These are phyloP conservation scores for Chamaecyparis obtusa DNA, from an alignment of 75 land plant genomes.

Conservation along the genomic window DNA sequence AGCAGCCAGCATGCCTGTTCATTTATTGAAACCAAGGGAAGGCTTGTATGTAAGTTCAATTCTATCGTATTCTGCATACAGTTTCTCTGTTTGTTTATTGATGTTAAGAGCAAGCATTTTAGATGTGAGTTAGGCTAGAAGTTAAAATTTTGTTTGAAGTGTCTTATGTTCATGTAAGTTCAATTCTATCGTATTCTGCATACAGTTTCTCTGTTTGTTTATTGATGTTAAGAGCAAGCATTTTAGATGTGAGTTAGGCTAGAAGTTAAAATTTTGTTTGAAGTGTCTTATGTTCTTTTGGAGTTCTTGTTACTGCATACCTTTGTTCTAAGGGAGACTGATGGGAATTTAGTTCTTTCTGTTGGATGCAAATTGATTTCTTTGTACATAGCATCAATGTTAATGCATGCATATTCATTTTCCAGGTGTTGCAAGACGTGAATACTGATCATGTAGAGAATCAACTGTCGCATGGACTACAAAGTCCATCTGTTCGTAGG, in stretches of 20 bases:
- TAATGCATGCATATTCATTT: constrained; percentile 1
- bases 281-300: neutral
- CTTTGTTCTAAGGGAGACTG: neutral
- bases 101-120: neutral
- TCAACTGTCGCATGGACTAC: neutral
- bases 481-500: constrained; percentile 8
- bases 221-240: neutral
- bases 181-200: too few relatives aligned
- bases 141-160: neutral
- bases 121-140: neutral
- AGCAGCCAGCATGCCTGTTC: neutral
- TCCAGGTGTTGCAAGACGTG: neutral
- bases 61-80: neutral
- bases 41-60: neutral
- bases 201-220: too few relatives aligned
- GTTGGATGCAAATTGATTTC: neutral
- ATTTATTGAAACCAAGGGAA: neutral
- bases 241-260: neutral
- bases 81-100: neutral
- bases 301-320: neutral
- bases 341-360: neutral
- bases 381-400: neutral
- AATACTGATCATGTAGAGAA: neutral
- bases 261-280: neutral
- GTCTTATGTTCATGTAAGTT: neutral